Evolutionary conservation across 1,284 basidiomycete genomes (phyloP), one percentile per base, ranked within the genome.

Genomic region (Pholiota adiposa): DNA sequence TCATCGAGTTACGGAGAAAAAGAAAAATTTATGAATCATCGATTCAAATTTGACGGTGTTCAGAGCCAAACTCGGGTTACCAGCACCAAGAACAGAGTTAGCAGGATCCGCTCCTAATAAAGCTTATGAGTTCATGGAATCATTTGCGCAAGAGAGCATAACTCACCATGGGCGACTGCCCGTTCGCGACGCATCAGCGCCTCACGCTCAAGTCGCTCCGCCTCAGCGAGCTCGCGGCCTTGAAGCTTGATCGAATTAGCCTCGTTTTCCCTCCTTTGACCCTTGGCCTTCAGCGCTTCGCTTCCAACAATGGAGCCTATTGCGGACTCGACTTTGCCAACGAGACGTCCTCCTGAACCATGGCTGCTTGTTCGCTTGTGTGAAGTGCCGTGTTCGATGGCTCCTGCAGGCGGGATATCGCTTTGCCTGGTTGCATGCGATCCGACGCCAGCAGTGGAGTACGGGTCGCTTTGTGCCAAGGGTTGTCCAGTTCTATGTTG

Each of bases 211-310:
- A 6, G 31, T 21, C 80, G 76, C 68, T 85, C 83, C 25, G 83
- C 83, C 67, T 83, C 81, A 14, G 75, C 73, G n/a, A 85, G 70
- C 64, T 85, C 84, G 4, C 71, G 65, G 29, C 77, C 76, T 69
- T 85, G 83, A 18, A 75, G 63, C 62, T 81, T 82, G 54, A 79
- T 66, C 1, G 78, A 73, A 12, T 16, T 38, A 4, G 36, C 36
- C 14, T 38, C 36, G 36, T 38, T 4, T 38, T 38, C 36, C 36
- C 14, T 7, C 16, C 16, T 7, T 3, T 12, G 19, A 5, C 19
- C 19, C 19, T 14, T 44, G 14, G 43, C 43, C 23, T 44, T 44
- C 11, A 44, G 43, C 4, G 40, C 40, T 4, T 41, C 40, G n/a
- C 40, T 41, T 6, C 43, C 19, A 18, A 44, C 43, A 7, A 44